These are phyloP conservation scores for California macrophylla DNA, from an alignment of 441 rosid species.

Conservation along the genomic window DNA sequence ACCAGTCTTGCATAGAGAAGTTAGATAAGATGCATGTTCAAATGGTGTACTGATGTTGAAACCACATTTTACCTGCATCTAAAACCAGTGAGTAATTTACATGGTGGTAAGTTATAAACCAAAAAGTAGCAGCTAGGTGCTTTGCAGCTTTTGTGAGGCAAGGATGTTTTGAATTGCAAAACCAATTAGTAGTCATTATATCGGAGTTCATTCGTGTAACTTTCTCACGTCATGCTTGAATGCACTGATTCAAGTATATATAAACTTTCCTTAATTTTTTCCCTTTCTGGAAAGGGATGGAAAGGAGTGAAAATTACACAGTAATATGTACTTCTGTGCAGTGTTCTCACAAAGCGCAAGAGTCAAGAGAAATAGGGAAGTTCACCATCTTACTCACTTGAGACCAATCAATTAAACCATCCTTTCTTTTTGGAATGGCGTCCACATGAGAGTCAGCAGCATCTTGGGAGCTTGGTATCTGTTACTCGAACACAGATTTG, in stretches of 20 bases:
- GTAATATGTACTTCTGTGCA: not conserved
- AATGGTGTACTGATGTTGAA: not conserved
- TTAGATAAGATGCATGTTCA: not conserved
- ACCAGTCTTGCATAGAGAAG: not conserved
- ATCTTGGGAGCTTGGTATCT: constrained; percentile 79
- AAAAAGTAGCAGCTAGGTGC: not conserved
- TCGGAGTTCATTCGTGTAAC: not conserved
- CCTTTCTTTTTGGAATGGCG: constrained; percentile 66
- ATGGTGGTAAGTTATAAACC: not conserved
- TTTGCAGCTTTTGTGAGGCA: not conserved
- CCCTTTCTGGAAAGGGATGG: not conserved
- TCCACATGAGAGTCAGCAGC: constrained; percentile 37
- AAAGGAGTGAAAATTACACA: not conserved
- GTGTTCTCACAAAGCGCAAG: not conserved
- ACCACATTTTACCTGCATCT: constrained; percentile 4
- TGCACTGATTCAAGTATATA: not conserved
- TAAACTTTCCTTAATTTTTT: not conserved
- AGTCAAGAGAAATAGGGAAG: not conserved
- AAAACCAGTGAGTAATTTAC: not conserved
- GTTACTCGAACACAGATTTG: constrained; percentile 14
- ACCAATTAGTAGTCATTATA: not conserved
- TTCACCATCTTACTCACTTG: constrained; percentile 40
- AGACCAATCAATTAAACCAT: constrained; percentile 82
- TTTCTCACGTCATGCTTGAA: constrained; percentile 5
- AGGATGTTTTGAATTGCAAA: not conserved